Evolutionary conservation across 2,329 filamentous ascomycete species (phyloP), one percentile per base, ranked within the genome.

Genomic region (Colletotrichum limetticola): DNA sequence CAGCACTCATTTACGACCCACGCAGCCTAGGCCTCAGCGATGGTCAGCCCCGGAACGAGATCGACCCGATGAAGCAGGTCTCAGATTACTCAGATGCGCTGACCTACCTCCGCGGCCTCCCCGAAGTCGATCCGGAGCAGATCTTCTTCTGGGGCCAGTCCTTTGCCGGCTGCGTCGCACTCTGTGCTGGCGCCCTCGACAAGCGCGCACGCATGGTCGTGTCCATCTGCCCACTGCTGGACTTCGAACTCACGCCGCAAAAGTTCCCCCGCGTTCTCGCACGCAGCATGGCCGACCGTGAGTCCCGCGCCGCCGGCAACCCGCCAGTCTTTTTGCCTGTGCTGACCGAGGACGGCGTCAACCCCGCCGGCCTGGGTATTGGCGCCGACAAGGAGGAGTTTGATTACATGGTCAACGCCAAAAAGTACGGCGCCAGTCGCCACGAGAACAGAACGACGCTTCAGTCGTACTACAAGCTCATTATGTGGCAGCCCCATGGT

Each of bases 101-200:
- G 71, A 86, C 86, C 4, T 84, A 80, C 30, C 82, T 89, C 66
- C 85, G 85, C 78, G 78, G 85, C 9, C 70, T 83, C 14, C 82
- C 82, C 1, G 81, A 85, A 60, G 79, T 85, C 2, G 78, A 80
- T 42, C 61, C 76, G 0, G 57, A 74, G 1, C 75, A 75, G 11
- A 77, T 80, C n/a, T 76, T 63, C 1, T 66, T 75, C 60, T 80
- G 79, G 79, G 80, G 80, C 24, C 78, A 75, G 55, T 81, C 78
- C 5, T 77, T 80, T 26, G 76, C 76, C 7, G 79, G 74, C 24
- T 76, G 72, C 24, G 75, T 79, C 22, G 77, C 76, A 12, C 55
- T 80, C 16, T 71, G 64, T 5, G 78, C 79, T 1, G 77, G 79
- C 4, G 77, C 78, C 4, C 61, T 81, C 0, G 80, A 82, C 67